Conservation (phyloP, 306 rosid genomes). For the Cicer bijugum region DNA sequence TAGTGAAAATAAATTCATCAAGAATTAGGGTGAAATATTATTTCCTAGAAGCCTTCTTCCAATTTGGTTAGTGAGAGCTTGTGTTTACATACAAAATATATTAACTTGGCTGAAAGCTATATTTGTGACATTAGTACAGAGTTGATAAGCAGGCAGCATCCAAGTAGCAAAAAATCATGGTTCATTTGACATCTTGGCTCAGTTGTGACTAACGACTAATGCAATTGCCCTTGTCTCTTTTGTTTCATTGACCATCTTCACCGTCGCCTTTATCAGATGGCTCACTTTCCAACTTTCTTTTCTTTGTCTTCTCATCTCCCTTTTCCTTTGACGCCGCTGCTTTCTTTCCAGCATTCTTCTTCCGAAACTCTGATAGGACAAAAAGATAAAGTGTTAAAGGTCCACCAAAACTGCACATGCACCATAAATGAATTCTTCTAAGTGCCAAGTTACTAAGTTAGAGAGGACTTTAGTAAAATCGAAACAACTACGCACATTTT, state of each 20-base stretch:
- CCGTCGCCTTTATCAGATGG: conserved; percentile 43
- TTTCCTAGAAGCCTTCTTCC: neutral
- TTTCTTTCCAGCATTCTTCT: conserved; percentile 75
- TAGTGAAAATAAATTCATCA: neutral
- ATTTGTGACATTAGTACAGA: neutral
- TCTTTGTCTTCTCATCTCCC: conserved; percentile 62
- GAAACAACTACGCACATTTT: neutral
- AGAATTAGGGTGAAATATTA: neutral
- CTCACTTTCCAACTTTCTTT: conserved; percentile 62
- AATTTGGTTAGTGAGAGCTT: neutral
- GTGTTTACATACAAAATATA: conserved; percentile 11
- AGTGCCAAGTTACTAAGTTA: neutral
- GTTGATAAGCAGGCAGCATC: conserved; percentile 11
- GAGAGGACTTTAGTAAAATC: neutral
- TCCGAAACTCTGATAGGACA: conserved; percentile 66
- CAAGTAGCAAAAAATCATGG: conserved; percentile 22
- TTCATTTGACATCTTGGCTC: conserved; percentile 3
- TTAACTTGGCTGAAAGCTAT: conserved; percentile 39
- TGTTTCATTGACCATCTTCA: conserved; percentile 38
- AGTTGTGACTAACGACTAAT: conserved; percentile 35
- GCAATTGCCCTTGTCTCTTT: conserved; percentile 31
- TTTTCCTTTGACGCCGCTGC: conserved; percentile 58
- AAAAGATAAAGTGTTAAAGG: conserved; percentile 33
- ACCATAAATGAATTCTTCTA: neutral
- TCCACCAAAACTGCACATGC: neutral